phyloP scores from a whole-genome alignment of 257 asterid species.

The Datura wrightii region DNA sequence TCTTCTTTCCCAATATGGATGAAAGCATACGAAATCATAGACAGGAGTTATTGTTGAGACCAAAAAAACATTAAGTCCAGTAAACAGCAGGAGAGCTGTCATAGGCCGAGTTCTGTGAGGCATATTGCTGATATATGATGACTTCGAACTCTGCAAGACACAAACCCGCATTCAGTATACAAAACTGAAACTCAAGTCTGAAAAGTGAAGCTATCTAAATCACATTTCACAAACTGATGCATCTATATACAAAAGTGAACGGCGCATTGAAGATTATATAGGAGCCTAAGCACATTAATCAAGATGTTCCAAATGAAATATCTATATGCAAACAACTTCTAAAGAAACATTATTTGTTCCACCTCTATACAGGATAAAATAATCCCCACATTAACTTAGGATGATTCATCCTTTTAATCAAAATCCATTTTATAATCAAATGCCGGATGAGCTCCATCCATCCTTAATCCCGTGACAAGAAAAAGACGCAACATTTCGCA shows the following conservation, averaged over 20 bases:
- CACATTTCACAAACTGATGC: background rate
- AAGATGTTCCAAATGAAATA: background rate
- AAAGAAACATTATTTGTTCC: background rate
- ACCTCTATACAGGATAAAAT: background rate
- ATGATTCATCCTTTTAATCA: background rate
- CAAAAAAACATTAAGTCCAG: slow-evolving; percentile 79
- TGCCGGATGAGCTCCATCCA: background rate
- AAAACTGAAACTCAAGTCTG: background rate
- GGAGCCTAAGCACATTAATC: background rate
- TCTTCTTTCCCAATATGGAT: slow-evolving; percentile 94
- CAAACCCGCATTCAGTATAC: background rate
- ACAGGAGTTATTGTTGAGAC: slow-evolving; percentile 75
- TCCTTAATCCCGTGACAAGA: too few relatives aligned
- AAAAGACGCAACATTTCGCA: too few relatives aligned
- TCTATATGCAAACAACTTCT: background rate
- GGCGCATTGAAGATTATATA: background rate
- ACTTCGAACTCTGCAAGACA: background rate
- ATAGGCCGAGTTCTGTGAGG: slow-evolving; percentile 90
- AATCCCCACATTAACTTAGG: background rate
- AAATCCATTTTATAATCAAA: background rate
- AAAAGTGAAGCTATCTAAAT: background rate
- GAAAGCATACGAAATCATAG: slow-evolving; percentile 92
- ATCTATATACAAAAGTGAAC: background rate
- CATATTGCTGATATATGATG: slow-evolving; percentile 46
- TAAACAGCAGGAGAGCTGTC: slow-evolving; percentile 80